Percentiles rank a stretch among this genome's conserved stretches.
Evolutionary conservation across 164 flowering plant species (phyloP).

Genomic region (Aristolochia californica): DNA sequence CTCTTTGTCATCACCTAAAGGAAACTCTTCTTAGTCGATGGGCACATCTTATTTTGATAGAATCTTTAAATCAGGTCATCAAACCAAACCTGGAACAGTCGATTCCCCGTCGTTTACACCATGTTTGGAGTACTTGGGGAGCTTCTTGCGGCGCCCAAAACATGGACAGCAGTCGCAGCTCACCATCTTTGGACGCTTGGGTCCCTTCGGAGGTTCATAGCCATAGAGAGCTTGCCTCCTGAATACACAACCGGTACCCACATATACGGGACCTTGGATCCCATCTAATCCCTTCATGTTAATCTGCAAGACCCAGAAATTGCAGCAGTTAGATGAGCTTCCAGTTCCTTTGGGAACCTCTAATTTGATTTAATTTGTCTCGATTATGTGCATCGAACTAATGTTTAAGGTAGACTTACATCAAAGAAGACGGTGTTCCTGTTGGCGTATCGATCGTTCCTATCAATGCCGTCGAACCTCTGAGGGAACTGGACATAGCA

Average conservation of each 20-base stretch:
- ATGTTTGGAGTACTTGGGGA: slow-evolving; percentile 29
- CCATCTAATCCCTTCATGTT: slow-evolving; percentile 98
- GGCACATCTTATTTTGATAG: background rate
- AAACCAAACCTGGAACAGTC: slow-evolving; percentile 20
- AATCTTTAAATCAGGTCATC: background rate
- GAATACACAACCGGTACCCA: slow-evolving; percentile 95
- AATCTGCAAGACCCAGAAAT: slow-evolving; percentile 49
- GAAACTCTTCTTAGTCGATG: background rate
- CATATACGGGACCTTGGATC: slow-evolving; percentile 92
- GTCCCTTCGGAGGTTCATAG: slow-evolving; percentile 75
- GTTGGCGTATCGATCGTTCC: slow-evolving; percentile 84
- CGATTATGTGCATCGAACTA: background rate
- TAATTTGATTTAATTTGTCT: background rate
- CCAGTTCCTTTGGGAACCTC: no score
- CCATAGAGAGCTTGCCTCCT: slow-evolving; percentile 93
- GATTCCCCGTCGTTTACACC: slow-evolving; percentile 19
- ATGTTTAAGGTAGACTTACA: slow-evolving; percentile 32
- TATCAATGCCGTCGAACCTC: slow-evolving; percentile 90
- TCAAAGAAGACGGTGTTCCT: slow-evolving; percentile 97
- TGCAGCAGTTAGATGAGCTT: no score
- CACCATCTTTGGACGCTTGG: slow-evolving; percentile 88
- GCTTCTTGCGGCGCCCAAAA: slow-evolving; percentile 66
- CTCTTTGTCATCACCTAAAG: slow-evolving; percentile 54
- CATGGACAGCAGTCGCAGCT: slow-evolving; percentile 93
- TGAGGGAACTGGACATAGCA: slow-evolving; percentile 97